Percentiles rank a stretch among this genome's conserved stretches.
Conservation (phyloP, 2,329 filamentous ascomycete genomes). For the Exophiala xenobiotica region DNA sequence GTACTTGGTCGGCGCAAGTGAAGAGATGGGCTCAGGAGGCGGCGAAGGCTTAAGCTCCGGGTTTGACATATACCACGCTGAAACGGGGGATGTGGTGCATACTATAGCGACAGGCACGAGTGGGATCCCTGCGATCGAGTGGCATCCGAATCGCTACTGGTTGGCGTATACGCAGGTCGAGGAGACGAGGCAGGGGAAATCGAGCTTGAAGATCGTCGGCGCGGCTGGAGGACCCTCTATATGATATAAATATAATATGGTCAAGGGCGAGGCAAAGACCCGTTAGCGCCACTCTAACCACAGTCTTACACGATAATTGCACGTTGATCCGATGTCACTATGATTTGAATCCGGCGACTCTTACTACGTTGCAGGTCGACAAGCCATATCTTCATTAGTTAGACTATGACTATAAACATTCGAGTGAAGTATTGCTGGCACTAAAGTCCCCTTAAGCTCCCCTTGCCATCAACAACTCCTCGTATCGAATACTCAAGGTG, state of each 20-base stretch:
- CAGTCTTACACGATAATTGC: too few species aligned
- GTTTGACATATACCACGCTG: slow-evolving; percentile 51
- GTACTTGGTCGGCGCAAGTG: slow-evolving; percentile 49
- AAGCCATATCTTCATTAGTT: too few species aligned
- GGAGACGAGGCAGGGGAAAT: slow-evolving; percentile 37
- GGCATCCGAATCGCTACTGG: slow-evolving; percentile 52
- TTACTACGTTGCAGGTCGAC: too few species aligned
- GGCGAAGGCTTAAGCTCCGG: slow-evolving; percentile 35
- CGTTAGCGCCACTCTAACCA: too few species aligned
- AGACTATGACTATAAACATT: too few species aligned
- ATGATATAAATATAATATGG: slow-evolving; percentile 4
- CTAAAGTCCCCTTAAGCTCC: too few species aligned
- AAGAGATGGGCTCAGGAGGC: slow-evolving; percentile 45
- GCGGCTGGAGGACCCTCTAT: slow-evolving; percentile 39
- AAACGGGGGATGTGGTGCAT: slow-evolving; percentile 50
- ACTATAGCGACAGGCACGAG: slow-evolving; percentile 44
- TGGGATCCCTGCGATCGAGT: slow-evolving; percentile 48
- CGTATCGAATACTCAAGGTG: too few species aligned
- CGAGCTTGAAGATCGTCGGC: slow-evolving; percentile 50
- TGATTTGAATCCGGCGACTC: too few species aligned
- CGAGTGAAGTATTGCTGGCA: too few species aligned
- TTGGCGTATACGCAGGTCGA: slow-evolving; percentile 50
- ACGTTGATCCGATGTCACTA: too few species aligned
- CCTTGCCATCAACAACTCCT: too few species aligned
- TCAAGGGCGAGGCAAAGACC: neutral